Evolutionary conservation across 768 basidiomycete genomes (phyloP), one percentile per base, ranked within the genome.

Genomic region (Mycena galericulata): DNA sequence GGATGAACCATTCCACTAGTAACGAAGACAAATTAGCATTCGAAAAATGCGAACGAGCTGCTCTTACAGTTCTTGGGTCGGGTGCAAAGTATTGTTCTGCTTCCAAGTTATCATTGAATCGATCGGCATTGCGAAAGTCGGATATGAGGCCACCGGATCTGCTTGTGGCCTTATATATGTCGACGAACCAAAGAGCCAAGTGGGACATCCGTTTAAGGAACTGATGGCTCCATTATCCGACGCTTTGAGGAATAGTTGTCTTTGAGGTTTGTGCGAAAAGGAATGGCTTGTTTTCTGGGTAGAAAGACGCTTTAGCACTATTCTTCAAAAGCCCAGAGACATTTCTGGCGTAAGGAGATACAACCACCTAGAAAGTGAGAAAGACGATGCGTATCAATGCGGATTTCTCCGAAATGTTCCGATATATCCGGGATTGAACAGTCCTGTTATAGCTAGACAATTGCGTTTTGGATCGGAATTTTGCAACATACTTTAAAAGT

Each of bases 161-260:
- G n/a, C n/a, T n/a, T 36, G 34, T 6, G 34, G 34, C 34, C 34
- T 62, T 62, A 53, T 62, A 62, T 62, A 45, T 11, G 53, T 20
- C 14, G 22, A 10, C 34, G 29, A 57, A 38, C 41, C 40, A 30
- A 57, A 57, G 45, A 24, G n/a, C 26, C 11, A 20, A 34, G 36
- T 56, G 24, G 45, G n/a, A 54, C 54, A 18, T 22, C 53, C 53
- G 32, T 15, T 49, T 40, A 64, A 26, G 34, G 22, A 15, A 36
- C 15, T 32, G 41, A 64, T 56, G 32, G 36, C 20, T 64, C 51
- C 62, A 64, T 64, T 64, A 54, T 64, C 51, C 54, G 45, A 22
- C 62, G 54, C 54, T 64, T 64, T 64, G 62, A 56, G 11, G n/a
- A n/a, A n/a, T n/a, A 15, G 0, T n/a, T 11, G 53, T 34, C 56